phyloP scores from a whole-genome alignment of 1,284 basidiomycete species.

The Cryptococcus sp. region DNA sequence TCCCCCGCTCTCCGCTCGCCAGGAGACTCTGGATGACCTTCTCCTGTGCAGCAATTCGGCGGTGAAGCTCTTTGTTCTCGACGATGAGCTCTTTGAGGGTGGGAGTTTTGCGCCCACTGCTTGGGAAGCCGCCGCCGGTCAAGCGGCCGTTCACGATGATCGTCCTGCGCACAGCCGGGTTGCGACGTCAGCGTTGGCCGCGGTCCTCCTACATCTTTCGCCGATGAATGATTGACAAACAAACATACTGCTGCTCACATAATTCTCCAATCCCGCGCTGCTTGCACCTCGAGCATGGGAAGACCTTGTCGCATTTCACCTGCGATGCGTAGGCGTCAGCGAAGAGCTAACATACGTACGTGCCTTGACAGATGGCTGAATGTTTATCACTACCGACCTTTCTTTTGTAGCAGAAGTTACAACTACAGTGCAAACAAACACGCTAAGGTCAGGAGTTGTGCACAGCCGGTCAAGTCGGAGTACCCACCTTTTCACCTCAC shows the following conservation, averaged over 20 bases:
- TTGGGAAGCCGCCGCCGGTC: conserved; percentile 5
- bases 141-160: conserved; percentile 17
- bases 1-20: not conserved
- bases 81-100: conserved; percentile 16
- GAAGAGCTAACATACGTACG: too few species aligned
- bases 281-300: conserved; percentile 19
- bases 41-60: conserved; percentile 15
- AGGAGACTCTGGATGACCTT: conserved; percentile 10
- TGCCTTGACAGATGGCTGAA: too few species aligned
- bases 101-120: conserved; percentile 3
- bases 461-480: too few species aligned
- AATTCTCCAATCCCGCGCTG: conserved; percentile 17
- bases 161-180: conserved; percentile 1
- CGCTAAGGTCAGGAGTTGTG: too few species aligned
- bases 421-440: too few species aligned
- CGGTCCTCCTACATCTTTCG: too few species aligned
- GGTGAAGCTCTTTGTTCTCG: conserved; percentile 19
- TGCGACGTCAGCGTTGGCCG: not conserved
- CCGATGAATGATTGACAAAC: too few species aligned
- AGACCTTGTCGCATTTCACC: conserved; percentile 23
- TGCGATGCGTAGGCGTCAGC: too few species aligned
- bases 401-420: too few species aligned
- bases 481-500: too few species aligned
- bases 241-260: conserved; percentile 23
- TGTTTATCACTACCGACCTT: too few species aligned